Evolutionary conservation across 2,329 filamentous ascomycete species (phyloP), one percentile per base, ranked within the genome.

Genomic region (Orbilia ellipsospora): DNA sequence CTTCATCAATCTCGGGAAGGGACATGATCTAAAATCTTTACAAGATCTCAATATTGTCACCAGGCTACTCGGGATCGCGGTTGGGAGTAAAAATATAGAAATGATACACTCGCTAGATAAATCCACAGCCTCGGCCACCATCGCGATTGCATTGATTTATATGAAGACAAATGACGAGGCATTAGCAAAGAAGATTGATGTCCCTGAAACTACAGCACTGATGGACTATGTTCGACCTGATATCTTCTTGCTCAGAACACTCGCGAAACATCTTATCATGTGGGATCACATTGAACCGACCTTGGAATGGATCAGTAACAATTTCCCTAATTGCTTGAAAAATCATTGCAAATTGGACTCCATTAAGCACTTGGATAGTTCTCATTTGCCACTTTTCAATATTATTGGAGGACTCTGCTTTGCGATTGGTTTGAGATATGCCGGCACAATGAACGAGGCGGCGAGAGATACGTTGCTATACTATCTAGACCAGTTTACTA

Each of bases 221-320:
- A 98, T 97, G 81, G 95, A 98, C 81, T 97, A 98, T 81, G 90
- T 98, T 16, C 89, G 95, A 1, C 95, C 95, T 0, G 95, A 99
- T 80, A 90, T 97, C 50, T 90, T 99, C 77, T 88, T 99, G 5
- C 86, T 99, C 10, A 90, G 95, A 16, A 97, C 94, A 0, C 86
- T 98, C 36, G 91, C 95, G 10, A 92, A 91, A 80, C 93, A 98
- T 81, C 82, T 99, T 45, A 97, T 99, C 78, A 88, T 98, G 83
- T 99, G 95, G 95, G 91, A 91, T 77, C 85, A 88, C 73, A 95
- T 99, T 61, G 85, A 89, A 72, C 89, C 92, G 0, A 89, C 86
- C 0, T 86, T 90, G 77, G 84, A 86, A 16, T 99, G 94, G 93
- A 88, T 98, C 60, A 84, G 88, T 63, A 84, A 85, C 40, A 94